Evolutionary conservation across 2,329 filamentous ascomycete species (phyloP).

Genomic region (Ilyonectria robusta): DNA sequence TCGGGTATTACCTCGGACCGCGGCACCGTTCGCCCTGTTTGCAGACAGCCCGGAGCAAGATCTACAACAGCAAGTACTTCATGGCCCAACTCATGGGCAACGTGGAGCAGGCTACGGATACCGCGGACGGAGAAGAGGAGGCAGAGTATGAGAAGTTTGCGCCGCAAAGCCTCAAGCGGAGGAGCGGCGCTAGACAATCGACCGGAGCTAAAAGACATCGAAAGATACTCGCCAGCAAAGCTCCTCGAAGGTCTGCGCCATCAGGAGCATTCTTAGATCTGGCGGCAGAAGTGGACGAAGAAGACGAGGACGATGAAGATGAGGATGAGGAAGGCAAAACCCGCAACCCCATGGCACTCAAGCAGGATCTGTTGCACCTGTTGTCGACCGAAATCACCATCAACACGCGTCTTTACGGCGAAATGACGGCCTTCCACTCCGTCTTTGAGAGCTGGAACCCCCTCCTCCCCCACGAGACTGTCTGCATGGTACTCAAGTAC

Average conservation of each 20-base stretch:
- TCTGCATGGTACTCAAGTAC: constrained; percentile 70
- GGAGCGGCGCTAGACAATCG: background rate
- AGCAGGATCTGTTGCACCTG: constrained; percentile 64
- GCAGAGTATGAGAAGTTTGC: constrained; percentile 49
- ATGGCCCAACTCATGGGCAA: constrained; percentile 58
- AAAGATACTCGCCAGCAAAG: constrained; percentile 14
- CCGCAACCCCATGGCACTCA: constrained; percentile 58
- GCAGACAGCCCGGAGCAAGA: constrained; percentile 48
- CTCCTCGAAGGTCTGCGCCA: constrained; percentile 1
- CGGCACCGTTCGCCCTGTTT: constrained; percentile 37
- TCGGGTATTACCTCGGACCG: constrained; percentile 56
- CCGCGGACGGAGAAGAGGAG: constrained; percentile 56
- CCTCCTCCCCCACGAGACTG: constrained; percentile 67
- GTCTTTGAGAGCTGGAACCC: constrained; percentile 62
- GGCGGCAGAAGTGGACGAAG: constrained; percentile 7
- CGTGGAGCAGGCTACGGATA: constrained; percentile 42
- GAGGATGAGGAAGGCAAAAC: constrained; percentile 24
- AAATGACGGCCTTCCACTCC: constrained; percentile 62
- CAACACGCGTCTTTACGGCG: constrained; percentile 60
- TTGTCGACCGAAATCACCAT: constrained; percentile 63
- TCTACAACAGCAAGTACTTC: constrained; percentile 60
- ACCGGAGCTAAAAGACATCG: constrained; percentile 17
- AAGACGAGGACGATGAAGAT: constrained; percentile 29
- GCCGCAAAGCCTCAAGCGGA: constrained; percentile 18
- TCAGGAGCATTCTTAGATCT: background rate